These are phyloP conservation scores for Hymenotorrendiella dingleyae DNA, from an alignment of 2,329 filamentous ascomycete species.

Conservation along the genomic window DNA sequence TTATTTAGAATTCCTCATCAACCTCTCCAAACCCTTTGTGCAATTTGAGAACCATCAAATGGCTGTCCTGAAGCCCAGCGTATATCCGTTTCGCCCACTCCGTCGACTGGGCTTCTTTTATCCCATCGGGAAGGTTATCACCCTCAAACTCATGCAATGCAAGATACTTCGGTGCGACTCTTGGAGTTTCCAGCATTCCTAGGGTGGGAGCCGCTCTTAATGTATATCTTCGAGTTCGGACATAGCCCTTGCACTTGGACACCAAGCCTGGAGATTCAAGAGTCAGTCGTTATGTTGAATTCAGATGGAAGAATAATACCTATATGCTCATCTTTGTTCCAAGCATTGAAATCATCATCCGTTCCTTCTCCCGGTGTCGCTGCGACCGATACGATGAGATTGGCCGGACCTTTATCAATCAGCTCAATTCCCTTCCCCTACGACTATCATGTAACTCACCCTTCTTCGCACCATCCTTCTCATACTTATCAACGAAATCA, in stretches of 20 bases:
- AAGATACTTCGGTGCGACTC: constrained; percentile 5
- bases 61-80: constrained; percentile 4
- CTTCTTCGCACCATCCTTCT: constrained; percentile 4
- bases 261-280: no score
- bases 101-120: constrained; percentile 22
- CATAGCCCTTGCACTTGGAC: constrained; percentile 9
- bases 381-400: constrained; percentile 8
- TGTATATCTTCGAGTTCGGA: constrained; percentile 12
- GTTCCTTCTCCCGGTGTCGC: constrained; percentile 8
- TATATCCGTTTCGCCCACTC: constrained; percentile 10
- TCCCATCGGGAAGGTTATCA: constrained; percentile 9
- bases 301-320: no score
- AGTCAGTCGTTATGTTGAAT: no score
- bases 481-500: constrained; percentile 9
- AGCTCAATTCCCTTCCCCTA: no score
- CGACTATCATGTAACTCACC: background rate
- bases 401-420: constrained; percentile 8
- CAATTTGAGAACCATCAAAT: constrained; percentile 8
- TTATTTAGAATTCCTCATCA: constrained; percentile 2
- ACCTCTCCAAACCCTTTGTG: constrained; percentile 4
- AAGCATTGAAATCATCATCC: constrained; percentile 11
- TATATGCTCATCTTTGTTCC: constrained; percentile 15
- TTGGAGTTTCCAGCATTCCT: background rate
- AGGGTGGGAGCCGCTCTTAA: constrained; percentile 1
- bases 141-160: constrained; percentile 15